phyloP scores from a whole-genome alignment of 345 rosid genomes.

The Durio zibethinus region DNA sequence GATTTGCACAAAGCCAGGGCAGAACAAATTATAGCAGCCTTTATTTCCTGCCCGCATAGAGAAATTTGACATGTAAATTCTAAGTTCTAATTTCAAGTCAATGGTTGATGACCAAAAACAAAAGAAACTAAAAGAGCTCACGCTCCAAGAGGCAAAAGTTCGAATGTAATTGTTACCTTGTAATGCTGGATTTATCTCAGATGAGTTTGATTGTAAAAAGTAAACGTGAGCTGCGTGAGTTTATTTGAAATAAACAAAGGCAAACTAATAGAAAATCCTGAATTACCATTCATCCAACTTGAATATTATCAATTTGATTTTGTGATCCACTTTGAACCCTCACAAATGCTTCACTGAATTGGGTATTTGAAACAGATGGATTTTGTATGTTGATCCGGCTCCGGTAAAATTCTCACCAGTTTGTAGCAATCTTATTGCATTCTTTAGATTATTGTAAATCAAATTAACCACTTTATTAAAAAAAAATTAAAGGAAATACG shows the following conservation, averaged over 20 bases:
- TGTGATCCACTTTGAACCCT: no score
- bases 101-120: not conserved
- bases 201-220: no score
- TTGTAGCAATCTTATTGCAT: not conserved
- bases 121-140: not conserved
- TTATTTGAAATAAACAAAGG: no score
- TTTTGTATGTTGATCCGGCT: not conserved
- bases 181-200: not conserved
- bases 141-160: not conserved
- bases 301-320: not conserved
- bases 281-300: slow-evolving; percentile 4
- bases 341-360: slow-evolving; percentile 8
- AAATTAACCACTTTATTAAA: not conserved
- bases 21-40: not conserved
- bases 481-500: no score
- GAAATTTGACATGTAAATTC: not conserved
- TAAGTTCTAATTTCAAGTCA: not conserved
- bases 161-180: not conserved
- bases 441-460: not conserved
- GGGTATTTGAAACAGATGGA: not conserved
- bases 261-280: not conserved
- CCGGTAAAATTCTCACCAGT: not conserved
- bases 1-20: slow-evolving; percentile 2
- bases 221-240: no score
- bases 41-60: not conserved